Evolutionary conservation across 1,284 basidiomycete genomes (phyloP).

Genomic region (Tremellales sp.): DNA sequence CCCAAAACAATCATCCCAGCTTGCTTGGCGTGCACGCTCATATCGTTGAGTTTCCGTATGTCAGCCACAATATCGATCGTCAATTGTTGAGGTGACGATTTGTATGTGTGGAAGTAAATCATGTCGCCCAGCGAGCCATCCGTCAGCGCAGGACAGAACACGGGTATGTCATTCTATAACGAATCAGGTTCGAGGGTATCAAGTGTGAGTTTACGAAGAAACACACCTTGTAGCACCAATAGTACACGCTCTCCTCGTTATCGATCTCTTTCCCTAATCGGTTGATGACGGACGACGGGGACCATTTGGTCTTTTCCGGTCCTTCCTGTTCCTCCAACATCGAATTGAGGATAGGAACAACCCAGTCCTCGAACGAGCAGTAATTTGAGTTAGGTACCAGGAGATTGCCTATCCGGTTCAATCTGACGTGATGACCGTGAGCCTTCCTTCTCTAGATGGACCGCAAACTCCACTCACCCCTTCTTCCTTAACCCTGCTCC

Average conservation of each 20-base stretch:
- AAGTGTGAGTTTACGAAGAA: background rate
- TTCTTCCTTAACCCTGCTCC: constrained; percentile 80
- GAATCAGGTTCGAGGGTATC: constrained; percentile 8
- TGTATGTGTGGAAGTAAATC: constrained; percentile 98
- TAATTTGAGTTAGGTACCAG: constrained; percentile 98
- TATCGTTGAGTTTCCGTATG: constrained; percentile 87
- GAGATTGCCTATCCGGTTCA: constrained; percentile 98
- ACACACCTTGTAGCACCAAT: constrained; percentile 97
- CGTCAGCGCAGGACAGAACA: constrained; percentile 97
- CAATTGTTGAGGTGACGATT: constrained; percentile 69
- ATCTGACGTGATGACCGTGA: constrained; percentile 34
- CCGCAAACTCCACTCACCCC: constrained; percentile 52
- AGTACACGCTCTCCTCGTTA: constrained; percentile 95
- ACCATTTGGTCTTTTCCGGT: constrained; percentile 58
- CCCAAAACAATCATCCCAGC: constrained; percentile 99
- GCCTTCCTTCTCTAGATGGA: background rate
- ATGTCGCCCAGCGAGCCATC: constrained; percentile 98
- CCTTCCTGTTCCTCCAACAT: constrained; percentile 83
- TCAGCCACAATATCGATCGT: constrained; percentile 92
- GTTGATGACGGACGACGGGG: constrained; percentile 88
- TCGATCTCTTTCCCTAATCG: constrained; percentile 92
- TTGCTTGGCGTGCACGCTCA: constrained; percentile 80
- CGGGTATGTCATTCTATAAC: constrained; percentile 88
- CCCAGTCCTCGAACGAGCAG: constrained; percentile 99
- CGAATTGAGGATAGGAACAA: constrained; percentile 84